These are phyloP conservation scores for Puccinia sorghi DNA, from an alignment of 1,284 basidiomycete genomes.

Conservation along the genomic window DNA sequence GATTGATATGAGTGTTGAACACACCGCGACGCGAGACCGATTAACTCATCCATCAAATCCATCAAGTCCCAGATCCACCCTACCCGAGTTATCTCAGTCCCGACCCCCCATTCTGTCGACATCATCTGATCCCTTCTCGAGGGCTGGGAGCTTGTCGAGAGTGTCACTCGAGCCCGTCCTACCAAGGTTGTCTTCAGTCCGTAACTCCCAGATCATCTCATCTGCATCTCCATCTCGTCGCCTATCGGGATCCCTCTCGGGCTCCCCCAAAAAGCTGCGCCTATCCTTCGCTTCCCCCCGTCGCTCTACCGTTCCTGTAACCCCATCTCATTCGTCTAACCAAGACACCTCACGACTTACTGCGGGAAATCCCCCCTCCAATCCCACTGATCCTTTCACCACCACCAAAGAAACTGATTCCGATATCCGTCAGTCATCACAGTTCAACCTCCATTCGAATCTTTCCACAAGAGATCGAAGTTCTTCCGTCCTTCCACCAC, in stretches of 20 bases:
- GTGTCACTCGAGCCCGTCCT: neutral
- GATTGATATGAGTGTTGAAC: constrained; percentile 19
- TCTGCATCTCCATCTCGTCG: constrained; percentile 40
- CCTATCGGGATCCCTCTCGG: constrained; percentile 41
- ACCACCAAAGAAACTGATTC: neutral
- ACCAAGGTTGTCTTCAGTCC: constrained; percentile 23
- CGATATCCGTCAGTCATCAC: neutral
- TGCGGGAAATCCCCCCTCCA: neutral
- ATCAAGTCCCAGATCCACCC: neutral
- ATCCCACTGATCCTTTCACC: neutral
- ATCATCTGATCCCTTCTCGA: neutral
- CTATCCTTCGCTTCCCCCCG: constrained; percentile 19
- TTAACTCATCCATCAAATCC: neutral
- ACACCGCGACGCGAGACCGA: neutral
- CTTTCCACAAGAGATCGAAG: neutral
- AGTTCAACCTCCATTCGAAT: neutral
- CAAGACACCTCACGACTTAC: neutral
- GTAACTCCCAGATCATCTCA: neutral
- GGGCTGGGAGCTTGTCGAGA: neutral
- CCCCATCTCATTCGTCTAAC: neutral
- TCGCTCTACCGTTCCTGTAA: neutral
- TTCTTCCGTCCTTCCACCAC: neutral
- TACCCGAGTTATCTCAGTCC: neutral
- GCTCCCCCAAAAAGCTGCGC: constrained; percentile 5
- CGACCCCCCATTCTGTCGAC: neutral